These are phyloP conservation scores for Abelmoschus esculentus DNA, from an alignment of 345 rosid species.

Conservation along the genomic window DNA sequence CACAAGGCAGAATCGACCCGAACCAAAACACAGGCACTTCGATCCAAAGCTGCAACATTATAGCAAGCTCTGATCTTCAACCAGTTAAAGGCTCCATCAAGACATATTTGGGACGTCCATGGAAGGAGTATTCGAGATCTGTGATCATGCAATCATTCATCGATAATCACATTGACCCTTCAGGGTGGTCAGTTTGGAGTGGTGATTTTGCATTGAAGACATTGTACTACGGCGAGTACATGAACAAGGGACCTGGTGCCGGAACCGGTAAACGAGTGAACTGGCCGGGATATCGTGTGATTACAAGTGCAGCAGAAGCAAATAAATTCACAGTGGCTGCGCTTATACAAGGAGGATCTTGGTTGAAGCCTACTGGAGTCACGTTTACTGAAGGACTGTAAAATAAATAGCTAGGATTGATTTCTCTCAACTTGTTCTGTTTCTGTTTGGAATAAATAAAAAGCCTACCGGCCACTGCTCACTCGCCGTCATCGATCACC, in stretches of 20 bases:
- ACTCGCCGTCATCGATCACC: too few species aligned
- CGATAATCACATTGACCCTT: constrained; percentile 56
- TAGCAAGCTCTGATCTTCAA: constrained; percentile 47
- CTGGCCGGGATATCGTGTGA: constrained; percentile 61
- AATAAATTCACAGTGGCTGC: constrained; percentile 60
- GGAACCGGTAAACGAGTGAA: constrained; percentile 52
- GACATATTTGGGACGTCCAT: constrained; percentile 69
- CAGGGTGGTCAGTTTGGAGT: constrained; percentile 74
- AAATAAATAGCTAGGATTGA: background rate
- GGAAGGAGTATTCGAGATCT: constrained; percentile 67
- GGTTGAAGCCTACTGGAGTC: constrained; percentile 76
- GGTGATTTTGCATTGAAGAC: constrained; percentile 61
- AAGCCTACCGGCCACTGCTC: too few species aligned
- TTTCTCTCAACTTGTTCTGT: background rate
- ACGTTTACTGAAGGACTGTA: constrained; percentile 47
- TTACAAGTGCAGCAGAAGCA: constrained; percentile 47
- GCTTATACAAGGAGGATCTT: constrained; percentile 62
- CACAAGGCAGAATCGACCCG: constrained; percentile 68
- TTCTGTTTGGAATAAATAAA: background rate
- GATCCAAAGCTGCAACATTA: constrained; percentile 56
- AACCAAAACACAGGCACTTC: constrained; percentile 76
- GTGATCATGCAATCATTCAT: constrained; percentile 60
- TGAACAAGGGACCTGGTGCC: constrained; percentile 40
- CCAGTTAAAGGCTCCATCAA: constrained; percentile 35
- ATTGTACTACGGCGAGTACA: constrained; percentile 43